phyloP scores from a whole-genome alignment of 495 filamentous ascomycete genomes.

The Podospora appendiculata region DNA sequence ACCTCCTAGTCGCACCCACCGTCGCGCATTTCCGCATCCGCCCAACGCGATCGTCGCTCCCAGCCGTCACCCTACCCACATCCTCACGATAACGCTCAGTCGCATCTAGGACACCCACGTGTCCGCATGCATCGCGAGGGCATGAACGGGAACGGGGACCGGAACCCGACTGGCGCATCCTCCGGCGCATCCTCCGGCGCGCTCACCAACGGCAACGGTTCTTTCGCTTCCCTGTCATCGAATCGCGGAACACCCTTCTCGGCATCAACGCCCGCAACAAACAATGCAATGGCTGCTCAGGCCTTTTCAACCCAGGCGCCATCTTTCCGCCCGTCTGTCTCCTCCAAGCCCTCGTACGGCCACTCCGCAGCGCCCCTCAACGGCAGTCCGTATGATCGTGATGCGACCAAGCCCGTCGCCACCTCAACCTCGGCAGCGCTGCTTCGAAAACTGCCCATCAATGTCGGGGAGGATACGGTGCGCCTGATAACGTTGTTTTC shows the following conservation, averaged over 20 bases:
- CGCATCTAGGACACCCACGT: neutral
- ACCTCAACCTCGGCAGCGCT: slow-evolving; percentile 32
- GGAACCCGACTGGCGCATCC: slow-evolving; percentile 24
- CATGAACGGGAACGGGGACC: slow-evolving; percentile 39
- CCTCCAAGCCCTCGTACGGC: slow-evolving; percentile 34
- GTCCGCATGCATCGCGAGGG: slow-evolving; percentile 33
- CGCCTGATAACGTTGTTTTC: slow-evolving; percentile 80
- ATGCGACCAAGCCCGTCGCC: slow-evolving; percentile 40
- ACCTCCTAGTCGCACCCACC: slow-evolving; percentile 6
- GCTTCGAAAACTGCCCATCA: slow-evolving; percentile 70
- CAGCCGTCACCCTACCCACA: slow-evolving; percentile 2
- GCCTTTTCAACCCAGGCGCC: slow-evolving; percentile 28
- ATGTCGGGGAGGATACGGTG: slow-evolving; percentile 63
- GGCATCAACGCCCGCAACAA: slow-evolving; percentile 20
- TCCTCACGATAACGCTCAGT: neutral
- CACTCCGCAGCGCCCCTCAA: slow-evolving; percentile 15
- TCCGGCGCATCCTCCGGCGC: slow-evolving; percentile 18
- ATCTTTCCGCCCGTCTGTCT: slow-evolving; percentile 21
- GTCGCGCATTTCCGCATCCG: slow-evolving; percentile 16
- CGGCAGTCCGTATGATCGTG: slow-evolving; percentile 31
- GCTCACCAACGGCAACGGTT: neutral
- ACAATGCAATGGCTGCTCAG: slow-evolving; percentile 32
- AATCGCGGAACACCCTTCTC: slow-evolving; percentile 29
- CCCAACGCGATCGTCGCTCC: slow-evolving; percentile 37
- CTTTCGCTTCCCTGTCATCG: slow-evolving; percentile 26